A percentile compares a stretch with the other conserved stretches of the same genome.
Conservation (phyloP, 352 stramenopile species). For the Globisporangium abappressorium region DNA sequence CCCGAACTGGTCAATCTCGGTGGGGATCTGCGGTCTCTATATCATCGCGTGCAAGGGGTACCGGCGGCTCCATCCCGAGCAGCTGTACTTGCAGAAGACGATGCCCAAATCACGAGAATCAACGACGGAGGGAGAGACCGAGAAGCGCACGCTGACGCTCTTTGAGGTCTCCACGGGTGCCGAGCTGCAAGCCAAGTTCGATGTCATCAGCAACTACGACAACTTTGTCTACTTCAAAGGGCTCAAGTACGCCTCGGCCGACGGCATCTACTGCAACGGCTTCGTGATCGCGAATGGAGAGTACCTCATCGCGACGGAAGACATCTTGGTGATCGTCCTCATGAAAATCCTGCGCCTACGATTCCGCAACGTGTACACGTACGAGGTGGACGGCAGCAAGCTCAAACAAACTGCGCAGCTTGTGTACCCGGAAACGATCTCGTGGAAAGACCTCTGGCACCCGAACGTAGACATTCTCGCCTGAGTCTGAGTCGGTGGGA, state of each 20-base stretch:
- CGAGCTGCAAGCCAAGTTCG: not conserved
- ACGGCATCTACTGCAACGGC: conserved; percentile 2
- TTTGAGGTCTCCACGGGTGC: conserved; percentile 4
- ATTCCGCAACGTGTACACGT: conserved; percentile 5
- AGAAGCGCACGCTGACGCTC: not conserved
- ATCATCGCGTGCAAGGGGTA: too few species aligned
- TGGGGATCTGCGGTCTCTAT: too few species aligned
- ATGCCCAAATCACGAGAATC: too few species aligned
- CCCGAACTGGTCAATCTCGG: too few species aligned
- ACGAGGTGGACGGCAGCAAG: conserved; percentile 2
- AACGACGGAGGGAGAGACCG: too few species aligned
- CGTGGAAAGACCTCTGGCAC: not conserved
- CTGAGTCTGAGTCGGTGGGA: too few species aligned
- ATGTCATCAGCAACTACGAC: not conserved
- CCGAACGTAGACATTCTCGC: conserved; percentile 17
- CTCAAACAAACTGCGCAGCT: conserved; percentile 1
- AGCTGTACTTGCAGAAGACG: too few species aligned
- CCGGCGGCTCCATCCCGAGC: too few species aligned
- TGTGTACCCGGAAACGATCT: not conserved
- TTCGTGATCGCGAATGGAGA: not conserved
- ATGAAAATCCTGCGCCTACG: not conserved
- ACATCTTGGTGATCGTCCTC: not conserved
- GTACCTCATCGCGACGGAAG: not conserved
- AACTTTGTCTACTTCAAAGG: conserved; percentile 3
- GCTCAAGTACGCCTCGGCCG: not conserved